Conservation (phyloP, 805 yeast genomes). For the Komagataella populi region DNA sequence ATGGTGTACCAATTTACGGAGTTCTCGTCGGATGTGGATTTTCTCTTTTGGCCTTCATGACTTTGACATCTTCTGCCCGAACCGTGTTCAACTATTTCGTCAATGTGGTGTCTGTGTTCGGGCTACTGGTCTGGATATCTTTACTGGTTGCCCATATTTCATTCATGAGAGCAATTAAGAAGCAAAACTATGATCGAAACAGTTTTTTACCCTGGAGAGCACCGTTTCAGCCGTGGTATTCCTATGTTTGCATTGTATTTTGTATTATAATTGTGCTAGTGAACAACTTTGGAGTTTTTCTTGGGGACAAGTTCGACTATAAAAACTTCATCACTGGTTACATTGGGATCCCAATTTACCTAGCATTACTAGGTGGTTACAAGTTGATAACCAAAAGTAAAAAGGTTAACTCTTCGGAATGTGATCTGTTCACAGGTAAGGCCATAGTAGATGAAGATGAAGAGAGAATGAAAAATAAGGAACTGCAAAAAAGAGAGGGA, state of each 20-base stretch:
- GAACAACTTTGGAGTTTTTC: conserved; percentile 56
- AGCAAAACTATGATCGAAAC: conserved; percentile 6
- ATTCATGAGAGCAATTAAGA: conserved; percentile 18
- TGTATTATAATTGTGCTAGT: conserved; percentile 63
- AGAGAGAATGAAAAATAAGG: conserved; percentile 9
- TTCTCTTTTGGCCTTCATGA: conserved; percentile 41
- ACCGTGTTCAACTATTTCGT: conserved; percentile 44
- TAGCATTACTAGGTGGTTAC: conserved; percentile 35
- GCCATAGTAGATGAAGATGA: conserved; percentile 30
- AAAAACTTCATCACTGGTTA: conserved; percentile 55
- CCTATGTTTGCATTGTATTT: conserved; percentile 24
- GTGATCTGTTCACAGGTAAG: conserved; percentile 25
- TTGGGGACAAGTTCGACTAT: conserved; percentile 35
- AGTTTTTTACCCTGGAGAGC: conserved; percentile 9
- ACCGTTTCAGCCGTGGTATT: conserved; percentile 33
- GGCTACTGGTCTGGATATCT: conserved; percentile 50
- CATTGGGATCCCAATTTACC: conserved; percentile 46
- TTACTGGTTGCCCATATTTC: conserved; percentile 38
- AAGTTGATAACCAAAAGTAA: conserved; percentile 17
- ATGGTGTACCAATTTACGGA: conserved; percentile 49
- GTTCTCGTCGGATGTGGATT: conserved; percentile 37
- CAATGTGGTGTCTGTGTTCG: conserved; percentile 47
- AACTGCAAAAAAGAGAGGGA: conserved; percentile 5
- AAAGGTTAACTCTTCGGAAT: conserved; percentile 13
- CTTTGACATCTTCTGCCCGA: conserved; percentile 41